phyloP scores from a whole-genome alignment of 805 yeast genomes.

The Starmerella khaoyaiensis region DNA sequence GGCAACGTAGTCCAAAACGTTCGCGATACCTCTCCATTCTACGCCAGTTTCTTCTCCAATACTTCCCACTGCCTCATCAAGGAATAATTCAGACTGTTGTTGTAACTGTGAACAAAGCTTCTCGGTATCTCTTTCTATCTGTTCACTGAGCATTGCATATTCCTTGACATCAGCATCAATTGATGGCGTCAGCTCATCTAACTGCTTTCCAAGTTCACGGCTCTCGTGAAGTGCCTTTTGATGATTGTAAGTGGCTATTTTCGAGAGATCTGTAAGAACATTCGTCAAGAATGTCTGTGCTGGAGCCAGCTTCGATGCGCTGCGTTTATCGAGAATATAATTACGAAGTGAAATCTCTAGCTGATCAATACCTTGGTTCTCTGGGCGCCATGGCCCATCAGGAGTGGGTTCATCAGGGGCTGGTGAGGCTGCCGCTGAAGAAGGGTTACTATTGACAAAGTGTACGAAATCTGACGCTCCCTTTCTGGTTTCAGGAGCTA shows the following conservation, averaged over 20 bases:
- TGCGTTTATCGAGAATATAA: conserved; percentile 78
- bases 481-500: conserved; percentile 86
- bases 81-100: conserved; percentile 42
- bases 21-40: conserved; percentile 49
- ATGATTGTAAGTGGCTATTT: conserved; percentile 50
- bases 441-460: conserved; percentile 37
- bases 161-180: conserved; percentile 42
- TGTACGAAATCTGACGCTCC: conserved; percentile 86
- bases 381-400: conserved; percentile 25
- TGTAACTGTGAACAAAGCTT: conserved; percentile 44
- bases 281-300: conserved; percentile 78
- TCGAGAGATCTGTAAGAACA: conserved; percentile 49
- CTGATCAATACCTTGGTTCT: conserved; percentile 46
- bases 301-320: conserved; percentile 78
- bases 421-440: conserved; percentile 8
- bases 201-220: conserved; percentile 33
- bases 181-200: conserved; percentile 50
- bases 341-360: conserved; percentile 74
- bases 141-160: conserved; percentile 43
- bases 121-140: conserved; percentile 54
- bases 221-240: conserved; percentile 37
- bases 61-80: conserved; percentile 39
- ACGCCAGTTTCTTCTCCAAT: conserved; percentile 43
- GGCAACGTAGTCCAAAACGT: conserved; percentile 54
- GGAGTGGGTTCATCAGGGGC: conserved; percentile 24